Percentiles rank a stretch among this genome's conserved stretches.
Evolutionary conservation across 257 asterid genomes (phyloP).

Genomic region (Solanum appendiculatum): DNA sequence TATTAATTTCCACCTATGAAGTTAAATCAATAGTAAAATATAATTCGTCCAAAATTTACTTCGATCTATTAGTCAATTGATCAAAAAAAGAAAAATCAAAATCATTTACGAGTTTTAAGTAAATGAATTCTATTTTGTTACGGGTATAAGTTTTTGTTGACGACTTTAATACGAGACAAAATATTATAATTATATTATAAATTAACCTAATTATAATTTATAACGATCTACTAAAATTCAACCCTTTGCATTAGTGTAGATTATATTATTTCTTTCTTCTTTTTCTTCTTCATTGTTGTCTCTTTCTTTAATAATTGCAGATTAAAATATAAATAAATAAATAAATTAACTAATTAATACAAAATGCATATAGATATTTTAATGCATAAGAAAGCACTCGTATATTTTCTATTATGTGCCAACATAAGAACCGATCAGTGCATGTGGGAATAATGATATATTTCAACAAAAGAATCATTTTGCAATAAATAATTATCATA

Average conservation of each 20-base stretch:
- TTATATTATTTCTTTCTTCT: neutral
- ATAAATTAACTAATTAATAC: neutral
- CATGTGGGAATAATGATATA: neutral
- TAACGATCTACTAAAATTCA: neutral
- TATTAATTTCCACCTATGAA: neutral
- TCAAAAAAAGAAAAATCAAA: neutral
- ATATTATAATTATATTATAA: no score
- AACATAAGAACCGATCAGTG: neutral
- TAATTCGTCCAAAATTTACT: neutral
- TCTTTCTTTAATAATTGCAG: neutral
- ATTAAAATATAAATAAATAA: neutral
- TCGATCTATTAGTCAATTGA: neutral
- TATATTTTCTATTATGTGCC: neutral
- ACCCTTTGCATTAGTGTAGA: neutral
- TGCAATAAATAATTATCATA: neutral
- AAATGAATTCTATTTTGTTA: no score
- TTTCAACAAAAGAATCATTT: neutral
- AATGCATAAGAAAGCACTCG: neutral
- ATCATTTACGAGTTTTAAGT: no score
- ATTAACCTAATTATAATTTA: no score
- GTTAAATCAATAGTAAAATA: neutral
- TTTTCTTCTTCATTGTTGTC: neutral
- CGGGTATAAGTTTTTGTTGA: no score
- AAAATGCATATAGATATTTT: neutral
- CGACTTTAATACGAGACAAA: neutral